Conservation (phyloP, 164 flowering plant genomes). For the Tinospora cordifolia region DNA sequence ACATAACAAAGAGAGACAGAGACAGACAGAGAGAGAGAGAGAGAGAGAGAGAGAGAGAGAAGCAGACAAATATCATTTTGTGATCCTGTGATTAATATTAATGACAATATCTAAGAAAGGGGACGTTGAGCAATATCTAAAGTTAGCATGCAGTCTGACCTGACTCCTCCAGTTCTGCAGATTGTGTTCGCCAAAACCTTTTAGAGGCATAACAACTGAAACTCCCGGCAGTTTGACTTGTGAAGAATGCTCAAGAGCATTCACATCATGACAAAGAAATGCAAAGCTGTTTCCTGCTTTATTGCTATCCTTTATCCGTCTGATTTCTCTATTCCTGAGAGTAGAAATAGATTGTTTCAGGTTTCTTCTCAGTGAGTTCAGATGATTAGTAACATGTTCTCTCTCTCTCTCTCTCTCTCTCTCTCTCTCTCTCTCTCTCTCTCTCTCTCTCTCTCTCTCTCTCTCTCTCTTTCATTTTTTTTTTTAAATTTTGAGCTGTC, state of each 20-base stretch:
- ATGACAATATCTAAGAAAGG: not conserved
- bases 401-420: too few relatives aligned
- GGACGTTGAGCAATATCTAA: not conserved
- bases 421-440: too few relatives aligned
- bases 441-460: too few relatives aligned
- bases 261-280: slow-evolving; percentile 67
- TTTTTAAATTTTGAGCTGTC: too few relatives aligned
- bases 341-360: slow-evolving; percentile 3
- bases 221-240: slow-evolving; percentile 80
- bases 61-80: not conserved
- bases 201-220: slow-evolving; percentile 90
- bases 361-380: slow-evolving; percentile 1
- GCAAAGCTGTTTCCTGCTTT: slow-evolving; percentile 69
- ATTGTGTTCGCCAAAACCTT: slow-evolving; percentile 99
- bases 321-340: slow-evolving; percentile 70
- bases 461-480: too few relatives aligned
- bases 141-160: slow-evolving; percentile 34
- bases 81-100: not conserved
- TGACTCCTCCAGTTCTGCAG: slow-evolving; percentile 95
- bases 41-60: not conserved
- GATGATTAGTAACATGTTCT: not conserved
- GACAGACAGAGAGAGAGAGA: not conserved
- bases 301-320: slow-evolving; percentile 39
- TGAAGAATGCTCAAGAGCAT: slow-evolving; percentile 77
- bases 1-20: not conserved